phyloP scores from a whole-genome alignment of 2,329 filamentous ascomycete genomes.

The Neofusicoccum ribis region DNA sequence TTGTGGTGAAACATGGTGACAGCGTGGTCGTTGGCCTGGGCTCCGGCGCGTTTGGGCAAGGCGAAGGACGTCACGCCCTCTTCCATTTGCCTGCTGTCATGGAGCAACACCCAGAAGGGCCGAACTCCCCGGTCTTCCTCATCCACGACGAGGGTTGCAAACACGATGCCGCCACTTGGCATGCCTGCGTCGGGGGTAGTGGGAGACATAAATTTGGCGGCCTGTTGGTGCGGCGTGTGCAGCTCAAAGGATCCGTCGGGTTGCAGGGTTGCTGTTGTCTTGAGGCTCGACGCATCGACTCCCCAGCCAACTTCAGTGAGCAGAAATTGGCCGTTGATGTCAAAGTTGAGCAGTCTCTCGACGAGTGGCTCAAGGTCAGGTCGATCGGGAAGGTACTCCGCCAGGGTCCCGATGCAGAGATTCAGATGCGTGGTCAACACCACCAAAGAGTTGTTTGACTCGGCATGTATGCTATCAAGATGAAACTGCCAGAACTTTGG shows the following conservation, averaged over 20 bases:
- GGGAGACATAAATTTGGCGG: slow-evolving; percentile 36
- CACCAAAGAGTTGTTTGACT: not conserved
- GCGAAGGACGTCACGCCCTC: slow-evolving; percentile 30
- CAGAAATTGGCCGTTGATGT: slow-evolving; percentile 37
- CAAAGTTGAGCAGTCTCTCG: slow-evolving; percentile 25
- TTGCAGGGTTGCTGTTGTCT: slow-evolving; percentile 40
- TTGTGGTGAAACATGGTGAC: slow-evolving; percentile 39
- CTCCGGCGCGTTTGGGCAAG: slow-evolving; percentile 30
- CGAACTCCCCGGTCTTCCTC: slow-evolving; percentile 30
- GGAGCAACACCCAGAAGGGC: slow-evolving; percentile 35
- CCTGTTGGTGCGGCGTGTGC: slow-evolving; percentile 33
- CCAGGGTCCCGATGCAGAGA: slow-evolving; percentile 32
- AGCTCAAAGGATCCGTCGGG: slow-evolving; percentile 37
- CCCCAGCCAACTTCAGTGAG: slow-evolving; percentile 45
- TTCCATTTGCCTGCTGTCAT: slow-evolving; percentile 28
- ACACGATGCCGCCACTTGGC: slow-evolving; percentile 34
- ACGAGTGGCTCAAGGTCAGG: slow-evolving; percentile 24
- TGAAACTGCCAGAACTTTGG: slow-evolving; percentile 1
- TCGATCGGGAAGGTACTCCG: not conserved
- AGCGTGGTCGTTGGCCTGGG: slow-evolving; percentile 34
- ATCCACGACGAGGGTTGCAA: slow-evolving; percentile 33
- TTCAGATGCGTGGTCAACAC: slow-evolving; percentile 35
- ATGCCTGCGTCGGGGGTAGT: slow-evolving; percentile 27
- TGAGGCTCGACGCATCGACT: slow-evolving; percentile 41
- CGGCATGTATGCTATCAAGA: not conserved